Conservation (phyloP, 257 asterid genomes). For the Echites panduratus region DNA sequence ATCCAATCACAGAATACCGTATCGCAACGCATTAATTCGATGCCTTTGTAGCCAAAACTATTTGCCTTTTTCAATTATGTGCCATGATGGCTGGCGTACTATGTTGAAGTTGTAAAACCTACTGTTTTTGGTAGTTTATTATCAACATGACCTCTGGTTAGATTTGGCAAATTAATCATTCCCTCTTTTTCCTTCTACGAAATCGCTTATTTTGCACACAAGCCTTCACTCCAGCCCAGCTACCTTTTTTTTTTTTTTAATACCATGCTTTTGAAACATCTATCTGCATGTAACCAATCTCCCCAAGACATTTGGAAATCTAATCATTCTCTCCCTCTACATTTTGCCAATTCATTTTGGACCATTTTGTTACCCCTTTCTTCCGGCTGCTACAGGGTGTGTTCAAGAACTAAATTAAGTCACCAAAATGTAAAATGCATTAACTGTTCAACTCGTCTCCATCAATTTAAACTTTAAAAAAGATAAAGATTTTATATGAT, state of each 20-base stretch:
- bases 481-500: too few species aligned
- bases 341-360: too few species aligned
- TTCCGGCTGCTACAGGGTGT: too few species aligned
- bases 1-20: slow-evolving; percentile 12
- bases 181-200: background rate
- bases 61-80: background rate
- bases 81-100: background rate
- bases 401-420: too few species aligned
- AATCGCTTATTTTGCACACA: background rate
- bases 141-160: background rate
- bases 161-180: background rate
- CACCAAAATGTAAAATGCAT: too few species aligned
- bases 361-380: background rate
- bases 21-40: background rate
- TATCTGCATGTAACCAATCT: background rate
- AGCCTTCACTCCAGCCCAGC: background rate
- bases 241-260: background rate
- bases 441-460: too few species aligned
- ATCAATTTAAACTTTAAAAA: too few species aligned
- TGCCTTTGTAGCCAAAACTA: background rate
- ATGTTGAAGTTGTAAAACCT: background rate
- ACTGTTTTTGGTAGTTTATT: background rate
- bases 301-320: background rate
- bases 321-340: background rate
- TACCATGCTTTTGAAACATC: background rate